phyloP scores from a whole-genome alignment of 2,329 filamentous ascomycete genomes.

The Falciphora oryzae region DNA sequence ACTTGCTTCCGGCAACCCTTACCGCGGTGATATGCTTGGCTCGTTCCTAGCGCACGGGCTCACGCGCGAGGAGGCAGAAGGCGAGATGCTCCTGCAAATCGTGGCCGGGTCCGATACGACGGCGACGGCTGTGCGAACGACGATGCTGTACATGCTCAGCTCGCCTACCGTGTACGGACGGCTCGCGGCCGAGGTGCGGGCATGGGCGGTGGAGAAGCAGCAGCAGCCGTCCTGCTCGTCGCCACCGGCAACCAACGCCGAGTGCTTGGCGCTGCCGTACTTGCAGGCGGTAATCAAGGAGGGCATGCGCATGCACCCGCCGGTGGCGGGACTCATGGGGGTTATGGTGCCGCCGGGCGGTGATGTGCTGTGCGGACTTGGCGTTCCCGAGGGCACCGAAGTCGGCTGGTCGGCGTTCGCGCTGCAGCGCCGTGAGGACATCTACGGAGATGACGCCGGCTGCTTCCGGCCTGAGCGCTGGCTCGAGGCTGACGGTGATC shows the following conservation, averaged over 20 bases:
- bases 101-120: slow-evolving; percentile 25
- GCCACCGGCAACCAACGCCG: slow-evolving; percentile 28
- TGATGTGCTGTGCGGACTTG: slow-evolving; percentile 31
- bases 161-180: slow-evolving; percentile 19
- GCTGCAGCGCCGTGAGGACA: slow-evolving; percentile 29
- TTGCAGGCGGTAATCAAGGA: slow-evolving; percentile 46
- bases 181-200: slow-evolving; percentile 29
- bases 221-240: slow-evolving; percentile 11
- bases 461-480: slow-evolving; percentile 41
- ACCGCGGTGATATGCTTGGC: slow-evolving; percentile 31
- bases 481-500: slow-evolving; percentile 27
- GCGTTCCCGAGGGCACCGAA: slow-evolving; percentile 39
- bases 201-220: slow-evolving; percentile 17
- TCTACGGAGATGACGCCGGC: slow-evolving; percentile 32
- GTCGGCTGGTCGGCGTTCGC: slow-evolving; percentile 38
- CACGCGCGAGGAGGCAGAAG: slow-evolving; percentile 33
- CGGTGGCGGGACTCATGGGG: slow-evolving; percentile 28
- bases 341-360: slow-evolving; percentile 31
- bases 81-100: slow-evolving; percentile 37
- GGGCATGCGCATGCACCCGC: slow-evolving; percentile 39
- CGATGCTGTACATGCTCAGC: slow-evolving; percentile 22
- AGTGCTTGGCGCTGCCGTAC: slow-evolving; percentile 36
- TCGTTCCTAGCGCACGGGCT: slow-evolving; percentile 35
- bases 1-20: slow-evolving; percentile 22
- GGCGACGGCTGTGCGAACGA: slow-evolving; percentile 22